Percentiles rank a stretch among this genome's conserved stretches.
These are phyloP conservation scores for Dovyalis caffra DNA, from an alignment of 345 rosid species.

Conservation along the genomic window DNA sequence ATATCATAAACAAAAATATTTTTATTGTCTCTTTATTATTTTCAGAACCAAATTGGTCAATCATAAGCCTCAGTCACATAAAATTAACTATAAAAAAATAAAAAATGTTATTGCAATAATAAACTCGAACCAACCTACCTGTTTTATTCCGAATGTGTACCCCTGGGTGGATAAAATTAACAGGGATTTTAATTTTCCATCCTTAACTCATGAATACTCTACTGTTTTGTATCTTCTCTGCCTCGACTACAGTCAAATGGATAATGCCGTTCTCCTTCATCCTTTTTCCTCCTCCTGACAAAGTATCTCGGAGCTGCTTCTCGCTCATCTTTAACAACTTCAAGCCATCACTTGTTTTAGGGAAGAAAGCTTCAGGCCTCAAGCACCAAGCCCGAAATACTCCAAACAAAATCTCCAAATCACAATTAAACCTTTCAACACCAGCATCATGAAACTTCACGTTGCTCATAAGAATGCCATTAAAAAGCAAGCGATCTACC, in stretches of 20 bases:
- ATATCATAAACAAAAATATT: neutral
- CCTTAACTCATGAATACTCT: slow-evolving; percentile 40
- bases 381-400: slow-evolving; percentile 80
- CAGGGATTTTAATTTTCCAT: neutral
- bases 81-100: neutral
- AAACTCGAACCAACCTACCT: neutral
- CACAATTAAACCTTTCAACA: slow-evolving; percentile 57
- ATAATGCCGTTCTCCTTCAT: slow-evolving; percentile 61
- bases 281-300: slow-evolving; percentile 43
- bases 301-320: slow-evolving; percentile 47
- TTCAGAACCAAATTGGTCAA: slow-evolving; percentile 5
- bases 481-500: slow-evolving; percentile 56
- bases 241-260: slow-evolving; percentile 54
- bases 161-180: neutral
- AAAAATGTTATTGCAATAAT: neutral
- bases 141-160: neutral
- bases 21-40: slow-evolving; percentile 1
- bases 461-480: slow-evolving; percentile 55
- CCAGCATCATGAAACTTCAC: slow-evolving; percentile 59
- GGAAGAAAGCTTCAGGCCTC: slow-evolving; percentile 83
- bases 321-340: slow-evolving; percentile 61
- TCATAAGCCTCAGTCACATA: neutral
- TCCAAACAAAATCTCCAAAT: slow-evolving; percentile 65
- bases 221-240: slow-evolving; percentile 57
- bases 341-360: slow-evolving; percentile 55